Percentiles rank a stretch among this genome's conserved stretches.
These are phyloP conservation scores for Ophiostoma pallidulum DNA, from an alignment of 2,329 filamentous ascomycete species.

Conservation along the genomic window DNA sequence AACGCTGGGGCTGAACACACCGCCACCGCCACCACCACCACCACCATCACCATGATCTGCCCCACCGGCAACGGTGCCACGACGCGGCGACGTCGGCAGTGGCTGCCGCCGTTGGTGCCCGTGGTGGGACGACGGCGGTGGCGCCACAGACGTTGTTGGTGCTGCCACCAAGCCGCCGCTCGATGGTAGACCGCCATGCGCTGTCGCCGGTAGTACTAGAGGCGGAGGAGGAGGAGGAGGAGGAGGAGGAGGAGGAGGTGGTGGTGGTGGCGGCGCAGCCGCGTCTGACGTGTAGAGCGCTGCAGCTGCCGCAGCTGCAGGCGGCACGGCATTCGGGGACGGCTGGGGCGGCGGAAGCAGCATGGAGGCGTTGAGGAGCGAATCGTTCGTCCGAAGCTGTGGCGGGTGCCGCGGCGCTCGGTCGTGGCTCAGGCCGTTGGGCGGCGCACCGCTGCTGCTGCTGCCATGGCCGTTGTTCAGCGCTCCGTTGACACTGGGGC, in stretches of 20 bases:
- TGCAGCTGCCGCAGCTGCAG: neutral
- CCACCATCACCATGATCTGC: neutral
- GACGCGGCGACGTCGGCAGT: neutral
- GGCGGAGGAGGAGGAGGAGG: too few relatives aligned
- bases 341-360: slow-evolving; percentile 13
- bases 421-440: neutral
- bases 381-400: slow-evolving; percentile 11
- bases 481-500: slow-evolving; percentile 8
- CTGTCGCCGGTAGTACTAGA: neutral
- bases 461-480: neutral
- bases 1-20: neutral
- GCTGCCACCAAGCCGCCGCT: neutral
- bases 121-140: neutral
- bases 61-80: neutral
- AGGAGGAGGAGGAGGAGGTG: too few relatives aligned
- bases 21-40: neutral
- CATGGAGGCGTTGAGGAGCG: slow-evolving; percentile 7
- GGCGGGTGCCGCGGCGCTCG: slow-evolving; percentile 12
- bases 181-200: neutral
- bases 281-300: neutral
- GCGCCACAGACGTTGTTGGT: neutral
- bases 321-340: slow-evolving; percentile 6
- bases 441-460: too few relatives aligned
- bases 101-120: neutral
- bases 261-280: neutral